A percentile compares a stretch with the other conserved stretches of the same genome.
Conservation (phyloP, 176 grass and related monocot species). For the Cocos nucifera region DNA sequence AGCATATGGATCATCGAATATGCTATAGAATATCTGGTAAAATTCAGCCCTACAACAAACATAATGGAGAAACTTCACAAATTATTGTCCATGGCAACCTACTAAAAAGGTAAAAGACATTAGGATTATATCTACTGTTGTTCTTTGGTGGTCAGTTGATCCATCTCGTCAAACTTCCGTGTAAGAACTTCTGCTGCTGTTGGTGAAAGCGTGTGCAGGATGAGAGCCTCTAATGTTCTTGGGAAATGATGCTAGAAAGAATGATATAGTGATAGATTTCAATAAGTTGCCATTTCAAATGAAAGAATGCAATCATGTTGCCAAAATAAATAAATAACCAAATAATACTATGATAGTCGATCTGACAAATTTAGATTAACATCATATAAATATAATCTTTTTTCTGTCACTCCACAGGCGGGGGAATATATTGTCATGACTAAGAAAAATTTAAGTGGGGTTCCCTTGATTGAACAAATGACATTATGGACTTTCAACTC, state of each 20-base stretch:
- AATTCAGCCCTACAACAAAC: conserved; percentile 43
- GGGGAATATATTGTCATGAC: no score
- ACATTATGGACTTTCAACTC: no score
- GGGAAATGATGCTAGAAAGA: conserved; percentile 70
- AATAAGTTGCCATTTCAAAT: no score
- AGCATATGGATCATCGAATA: conserved; percentile 75
- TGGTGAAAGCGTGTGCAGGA: conserved; percentile 70
- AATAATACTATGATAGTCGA: no score
- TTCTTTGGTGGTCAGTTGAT: conserved; percentile 62
- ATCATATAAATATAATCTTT: no score
- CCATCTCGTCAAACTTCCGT: conserved; percentile 88
- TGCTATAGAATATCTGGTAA: conserved; percentile 70
- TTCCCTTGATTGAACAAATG: no score
- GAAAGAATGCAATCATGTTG: no score
- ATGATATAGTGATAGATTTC: background rate
- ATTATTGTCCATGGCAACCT: background rate
- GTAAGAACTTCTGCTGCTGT: conserved; percentile 87
- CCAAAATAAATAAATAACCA: no score
- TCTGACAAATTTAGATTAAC: no score
- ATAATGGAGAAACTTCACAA: conserved; percentile 6
- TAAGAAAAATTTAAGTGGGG: no score
- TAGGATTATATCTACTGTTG: conserved; percentile 43
- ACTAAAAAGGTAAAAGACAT: conserved; percentile 9
- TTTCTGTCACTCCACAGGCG: no score
- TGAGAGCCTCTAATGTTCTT: conserved; percentile 70